Evolutionary conservation across 164 flowering plant species (phyloP).

Genomic region (Vitis cinerea): DNA sequence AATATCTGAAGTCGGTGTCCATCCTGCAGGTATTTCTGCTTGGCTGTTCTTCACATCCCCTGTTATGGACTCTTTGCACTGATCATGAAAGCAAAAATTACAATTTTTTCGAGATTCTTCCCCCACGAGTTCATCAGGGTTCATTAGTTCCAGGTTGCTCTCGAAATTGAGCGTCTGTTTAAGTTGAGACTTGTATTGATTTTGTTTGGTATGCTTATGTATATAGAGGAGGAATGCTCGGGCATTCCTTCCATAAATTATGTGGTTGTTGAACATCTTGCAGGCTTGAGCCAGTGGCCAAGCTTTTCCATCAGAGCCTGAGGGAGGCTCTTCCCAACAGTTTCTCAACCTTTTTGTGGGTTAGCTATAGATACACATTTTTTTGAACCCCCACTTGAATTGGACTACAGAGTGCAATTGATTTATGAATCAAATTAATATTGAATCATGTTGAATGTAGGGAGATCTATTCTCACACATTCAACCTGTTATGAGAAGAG

Average conservation of each 20-base stretch:
- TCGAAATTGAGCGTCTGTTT: background rate
- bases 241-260: background rate
- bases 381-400: too few species aligned
- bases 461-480: too few species aligned
- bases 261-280: too few species aligned
- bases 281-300: too few species aligned
- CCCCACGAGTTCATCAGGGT: slow-evolving; percentile 43
- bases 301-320: too few species aligned
- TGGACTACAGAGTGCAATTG: too few species aligned
- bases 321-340: too few species aligned
- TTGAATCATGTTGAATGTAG: too few species aligned
- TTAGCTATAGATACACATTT: too few species aligned
- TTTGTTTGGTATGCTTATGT: background rate
- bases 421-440: too few species aligned
- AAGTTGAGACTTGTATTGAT: background rate
- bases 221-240: slow-evolving; percentile 2
- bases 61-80: slow-evolving; percentile 47
- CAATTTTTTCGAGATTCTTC: slow-evolving; percentile 43
- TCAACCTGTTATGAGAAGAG: too few species aligned
- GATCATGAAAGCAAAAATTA: slow-evolving; percentile 35
- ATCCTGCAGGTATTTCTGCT: slow-evolving; percentile 49
- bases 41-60: slow-evolving; percentile 62
- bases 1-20: background rate
- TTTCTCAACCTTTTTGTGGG: too few species aligned
- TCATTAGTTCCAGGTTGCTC: background rate